These are phyloP conservation scores for Hypoxylon sp. DNA, from an alignment of 2,329 filamentous ascomycete species.

Conservation along the genomic window DNA sequence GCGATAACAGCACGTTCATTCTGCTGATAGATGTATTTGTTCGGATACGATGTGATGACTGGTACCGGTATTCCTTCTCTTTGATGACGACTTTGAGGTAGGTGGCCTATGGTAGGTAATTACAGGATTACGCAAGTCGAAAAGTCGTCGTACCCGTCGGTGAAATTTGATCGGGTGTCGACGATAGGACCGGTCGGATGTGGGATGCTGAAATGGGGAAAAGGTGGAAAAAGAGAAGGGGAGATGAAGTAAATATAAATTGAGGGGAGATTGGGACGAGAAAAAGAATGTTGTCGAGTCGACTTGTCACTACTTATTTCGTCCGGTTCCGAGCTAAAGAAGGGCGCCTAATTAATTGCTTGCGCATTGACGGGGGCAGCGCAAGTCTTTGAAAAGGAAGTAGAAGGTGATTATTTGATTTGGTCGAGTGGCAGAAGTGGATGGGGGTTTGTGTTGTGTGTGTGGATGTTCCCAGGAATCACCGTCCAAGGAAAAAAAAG, in stretches of 20 bases:
- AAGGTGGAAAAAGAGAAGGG: slow-evolving; percentile 1
- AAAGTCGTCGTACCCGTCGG: background rate
- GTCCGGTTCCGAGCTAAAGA: slow-evolving; percentile 28
- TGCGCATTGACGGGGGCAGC: slow-evolving; percentile 25
- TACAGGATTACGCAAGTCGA: background rate
- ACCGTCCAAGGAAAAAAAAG: slow-evolving; percentile 15
- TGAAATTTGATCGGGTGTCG: slow-evolving; percentile 16
- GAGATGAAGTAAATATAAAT: slow-evolving; percentile 7
- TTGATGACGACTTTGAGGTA: background rate
- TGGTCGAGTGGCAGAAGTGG: slow-evolving; percentile 10
- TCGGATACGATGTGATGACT: slow-evolving; percentile 4
- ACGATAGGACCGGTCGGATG: slow-evolving; percentile 18
- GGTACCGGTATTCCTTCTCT: slow-evolving; percentile 1
- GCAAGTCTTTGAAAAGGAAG: background rate
- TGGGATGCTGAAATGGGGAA: slow-evolving; percentile 11
- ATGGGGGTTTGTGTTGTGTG: slow-evolving; percentile 18
- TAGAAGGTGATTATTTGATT: slow-evolving; percentile 7
- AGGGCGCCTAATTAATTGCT: slow-evolving; percentile 28
- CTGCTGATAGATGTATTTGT: slow-evolving; percentile 22
- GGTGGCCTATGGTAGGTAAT: background rate
- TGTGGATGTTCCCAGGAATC: slow-evolving; percentile 20
- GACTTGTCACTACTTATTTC: slow-evolving; percentile 31
- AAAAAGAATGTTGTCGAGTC: slow-evolving; percentile 33
- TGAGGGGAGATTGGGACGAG: slow-evolving; percentile 6
- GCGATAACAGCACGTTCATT: slow-evolving; percentile 75